Conservation (phyloP, 495 filamentous ascomycete species). For the Penicillium coprophilum region DNA sequence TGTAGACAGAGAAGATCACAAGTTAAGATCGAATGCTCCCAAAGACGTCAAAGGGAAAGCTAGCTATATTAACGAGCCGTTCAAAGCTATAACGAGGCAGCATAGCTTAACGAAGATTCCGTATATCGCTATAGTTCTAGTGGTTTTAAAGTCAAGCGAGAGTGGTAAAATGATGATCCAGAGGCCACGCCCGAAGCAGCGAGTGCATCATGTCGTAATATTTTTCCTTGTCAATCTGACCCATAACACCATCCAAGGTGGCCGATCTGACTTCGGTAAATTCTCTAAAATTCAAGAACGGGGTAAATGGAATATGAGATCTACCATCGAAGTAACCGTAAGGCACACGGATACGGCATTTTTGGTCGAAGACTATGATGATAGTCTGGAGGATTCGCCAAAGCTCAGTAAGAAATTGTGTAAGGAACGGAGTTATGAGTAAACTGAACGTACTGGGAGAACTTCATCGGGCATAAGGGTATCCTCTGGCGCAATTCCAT, state of each 20-base stretch:
- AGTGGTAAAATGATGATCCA: not conserved
- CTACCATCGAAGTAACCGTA: not conserved
- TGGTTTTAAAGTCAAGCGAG: not conserved
- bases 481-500: not conserved
- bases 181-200: constrained; percentile 1
- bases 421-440: not conserved
- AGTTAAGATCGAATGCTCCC: not conserved
- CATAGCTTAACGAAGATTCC: not conserved
- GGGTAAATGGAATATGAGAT: not conserved
- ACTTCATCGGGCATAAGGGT: not conserved
- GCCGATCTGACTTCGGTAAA: not conserved
- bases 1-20: not conserved
- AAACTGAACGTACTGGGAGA: not conserved
- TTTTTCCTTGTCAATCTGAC: not conserved
- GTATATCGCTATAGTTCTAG: not conserved
- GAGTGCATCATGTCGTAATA: constrained; percentile 1
- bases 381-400: not conserved
- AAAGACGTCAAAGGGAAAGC: not conserved
- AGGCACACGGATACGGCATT: not conserved
- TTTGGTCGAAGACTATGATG: not conserved
- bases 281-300: not conserved
- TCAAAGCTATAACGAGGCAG: not conserved
- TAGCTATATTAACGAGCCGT: not conserved
- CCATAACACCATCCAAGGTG: not conserved
- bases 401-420: not conserved